Base-by-base conservation (phyloP, 2,329 filamentous ascomycete species). In the Aspergillus luchuensis region DNA sequence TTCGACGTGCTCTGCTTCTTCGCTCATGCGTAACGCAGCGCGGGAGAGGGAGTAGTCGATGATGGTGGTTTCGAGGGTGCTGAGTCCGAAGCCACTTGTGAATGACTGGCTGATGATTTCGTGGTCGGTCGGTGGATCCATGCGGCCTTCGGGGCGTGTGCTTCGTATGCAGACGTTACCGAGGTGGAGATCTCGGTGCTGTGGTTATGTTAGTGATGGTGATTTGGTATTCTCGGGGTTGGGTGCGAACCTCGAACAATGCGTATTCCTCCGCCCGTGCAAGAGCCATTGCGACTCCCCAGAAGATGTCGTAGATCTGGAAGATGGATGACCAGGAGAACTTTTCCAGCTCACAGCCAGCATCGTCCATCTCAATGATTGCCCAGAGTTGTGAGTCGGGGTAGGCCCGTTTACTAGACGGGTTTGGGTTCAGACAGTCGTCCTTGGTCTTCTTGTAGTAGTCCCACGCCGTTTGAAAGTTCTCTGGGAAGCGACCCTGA, bases 41-140 rank as follows among this genome's bases (percentile, higher is more conserved):
- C 87, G 83, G 1, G 86, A 88, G 38, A 89, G 80, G 1, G 87
- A 89, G 72, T 89, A 89, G 71, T 89, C 87, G 65, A 89, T 89
- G 23, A 89, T 81, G 0, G 87, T 89, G 1, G 85, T 85, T 65
- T 87, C 84, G 4, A 89, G 73, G 1, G 79, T 78, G 13, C 84
- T 85, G 59, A 85, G 79, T 2, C 81, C 80, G 23, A 87, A 75
- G 19, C 76, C 76, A 60, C 81, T 74, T 2, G 72, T 69, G 17
- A 72, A 73, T n/a, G 69, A 62, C 11, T 72, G 66, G 19, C 69
- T 64, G 17, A 67, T 68, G 41, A 74, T 63, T 2, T 74, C 70
- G 15, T 73, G 57, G 38, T 75, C 69, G 3, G 72, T 68, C 4
- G 74, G 71, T 30, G 74, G 68, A 10, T 76, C 68, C 70, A 76